Evolutionary conservation across 305 asterid genomes (phyloP), one percentile per base, ranked within the genome.

Genomic region (Solanum hybrid): DNA sequence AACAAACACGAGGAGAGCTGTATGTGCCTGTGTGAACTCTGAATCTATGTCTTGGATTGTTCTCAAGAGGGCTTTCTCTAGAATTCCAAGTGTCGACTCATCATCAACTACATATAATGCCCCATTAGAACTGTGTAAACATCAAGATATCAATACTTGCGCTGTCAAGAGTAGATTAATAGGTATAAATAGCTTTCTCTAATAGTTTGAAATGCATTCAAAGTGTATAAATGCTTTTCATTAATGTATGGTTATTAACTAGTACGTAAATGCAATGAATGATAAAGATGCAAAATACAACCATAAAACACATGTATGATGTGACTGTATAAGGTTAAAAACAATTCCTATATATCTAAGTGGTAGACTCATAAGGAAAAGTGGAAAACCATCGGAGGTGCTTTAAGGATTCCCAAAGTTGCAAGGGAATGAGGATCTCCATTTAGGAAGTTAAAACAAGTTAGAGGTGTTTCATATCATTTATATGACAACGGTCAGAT

Each of bases 31-130:
- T 3, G 93, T 90, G 88, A 95, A 96, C 86, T 95, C 97, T 40
- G 90, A 90, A 89, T 96, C 99, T 69, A 95, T 95, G 86, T 96
- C 98, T 81, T 93, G 79, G 85, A 96, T 94, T 86, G 98, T 93
- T 91, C 87, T 94, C 93, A 89, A 71, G 89, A 96, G 87, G 73
- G 97, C 95, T 90, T 94, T 94, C 92, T 93, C 91, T 78, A 95
- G 90, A 88, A 93, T 89, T 20, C 89, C 89, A 92, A 73, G 86
- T 40, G 94, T 89, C 34, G 90, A 91, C 51, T 36, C 64, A 40
- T 90, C 91, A 88, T 92, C 92, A 13, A 79, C 88, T 60, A 85
- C 89, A 5, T 87, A 86, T 36, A 79, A 73, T 77, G 86, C 51
- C 75, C 90, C 88, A 79, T 64, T 86, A 71, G 90, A 88, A 42